A percentile compares a stretch with the other conserved stretches of the same genome.
Conservation (phyloP, 2,329 filamentous ascomycete genomes). For the Cladosporium oxysporum region DNA sequence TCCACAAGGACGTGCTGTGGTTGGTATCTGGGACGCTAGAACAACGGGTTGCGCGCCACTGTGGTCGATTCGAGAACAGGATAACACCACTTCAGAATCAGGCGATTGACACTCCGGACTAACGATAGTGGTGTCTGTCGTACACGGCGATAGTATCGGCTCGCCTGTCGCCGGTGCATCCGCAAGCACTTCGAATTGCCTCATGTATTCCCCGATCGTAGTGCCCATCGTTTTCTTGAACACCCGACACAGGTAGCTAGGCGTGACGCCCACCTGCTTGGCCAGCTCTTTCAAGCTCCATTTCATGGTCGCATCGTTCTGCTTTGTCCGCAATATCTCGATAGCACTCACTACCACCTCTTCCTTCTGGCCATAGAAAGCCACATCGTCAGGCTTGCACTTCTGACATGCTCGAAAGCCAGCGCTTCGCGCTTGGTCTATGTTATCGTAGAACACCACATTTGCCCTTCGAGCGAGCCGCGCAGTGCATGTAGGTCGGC, state of each 20-base stretch:
- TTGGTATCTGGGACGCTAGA: background rate
- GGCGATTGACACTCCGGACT: background rate
- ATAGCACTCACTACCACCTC: conserved; percentile 48
- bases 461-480: conserved; percentile 61
- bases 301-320: conserved; percentile 32
- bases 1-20: background rate
- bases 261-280: conserved; percentile 53
- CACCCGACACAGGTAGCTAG: conserved; percentile 59
- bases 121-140: background rate
- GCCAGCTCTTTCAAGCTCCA: conserved; percentile 41
- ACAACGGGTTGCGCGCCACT: background rate
- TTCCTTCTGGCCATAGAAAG: conserved; percentile 35
- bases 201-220: conserved; percentile 15
- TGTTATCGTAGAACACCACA: conserved; percentile 56
- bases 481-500: conserved; percentile 61
- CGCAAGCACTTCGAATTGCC: background rate
- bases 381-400: conserved; percentile 47
- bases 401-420: conserved; percentile 61
- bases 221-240: conserved; percentile 47
- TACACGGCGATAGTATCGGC: background rate
- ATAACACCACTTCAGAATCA: background rate
- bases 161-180: background rate
- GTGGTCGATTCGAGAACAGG: background rate
- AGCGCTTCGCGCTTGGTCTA: conserved; percentile 49
- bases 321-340: conserved; percentile 42